Percentiles rank a stretch among this genome's conserved stretches.
These are phyloP conservation scores for Corinectria fuckeliana DNA, from an alignment of 2,329 filamentous ascomycete genomes.

Conservation along the genomic window DNA sequence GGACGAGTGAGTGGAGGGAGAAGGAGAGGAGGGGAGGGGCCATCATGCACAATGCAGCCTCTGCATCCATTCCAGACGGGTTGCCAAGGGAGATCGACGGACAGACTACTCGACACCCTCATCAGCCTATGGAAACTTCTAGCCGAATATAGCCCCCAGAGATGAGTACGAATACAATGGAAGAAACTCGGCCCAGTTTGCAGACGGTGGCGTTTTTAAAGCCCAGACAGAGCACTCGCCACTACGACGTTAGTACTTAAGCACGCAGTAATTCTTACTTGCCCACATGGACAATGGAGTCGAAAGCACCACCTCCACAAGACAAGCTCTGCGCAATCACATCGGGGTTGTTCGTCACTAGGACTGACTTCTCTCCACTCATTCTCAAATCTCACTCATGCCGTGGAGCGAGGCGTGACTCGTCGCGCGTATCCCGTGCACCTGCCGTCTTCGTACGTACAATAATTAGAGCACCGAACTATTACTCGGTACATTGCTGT, in stretches of 20 bases:
- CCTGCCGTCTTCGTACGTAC: background rate
- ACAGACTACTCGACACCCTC: background rate
- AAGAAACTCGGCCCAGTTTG: background rate
- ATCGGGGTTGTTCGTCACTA: background rate
- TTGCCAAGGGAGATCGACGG: conserved; percentile 19
- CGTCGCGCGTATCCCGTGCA: background rate
- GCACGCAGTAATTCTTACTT: too few relatives aligned
- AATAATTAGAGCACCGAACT: background rate
- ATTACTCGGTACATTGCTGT: background rate
- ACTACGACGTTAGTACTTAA: too few relatives aligned
- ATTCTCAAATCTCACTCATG: background rate
- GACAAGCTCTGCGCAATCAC: conserved; percentile 7
- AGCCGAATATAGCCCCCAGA: background rate
- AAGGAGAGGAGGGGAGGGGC: conserved; percentile 8
- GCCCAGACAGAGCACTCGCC: background rate
- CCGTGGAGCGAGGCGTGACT: background rate
- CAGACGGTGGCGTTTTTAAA: background rate
- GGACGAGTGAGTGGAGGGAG: conserved; percentile 1
- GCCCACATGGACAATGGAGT: background rate
- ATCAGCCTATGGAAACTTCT: background rate
- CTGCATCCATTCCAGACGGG: conserved; percentile 4
- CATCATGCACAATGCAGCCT: conserved; percentile 10
- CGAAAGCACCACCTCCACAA: conserved; percentile 6
- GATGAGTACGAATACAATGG: background rate
- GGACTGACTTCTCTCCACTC: background rate